phyloP scores from a whole-genome alignment of 306 rosid species.

The Trifolium dubium region DNA sequence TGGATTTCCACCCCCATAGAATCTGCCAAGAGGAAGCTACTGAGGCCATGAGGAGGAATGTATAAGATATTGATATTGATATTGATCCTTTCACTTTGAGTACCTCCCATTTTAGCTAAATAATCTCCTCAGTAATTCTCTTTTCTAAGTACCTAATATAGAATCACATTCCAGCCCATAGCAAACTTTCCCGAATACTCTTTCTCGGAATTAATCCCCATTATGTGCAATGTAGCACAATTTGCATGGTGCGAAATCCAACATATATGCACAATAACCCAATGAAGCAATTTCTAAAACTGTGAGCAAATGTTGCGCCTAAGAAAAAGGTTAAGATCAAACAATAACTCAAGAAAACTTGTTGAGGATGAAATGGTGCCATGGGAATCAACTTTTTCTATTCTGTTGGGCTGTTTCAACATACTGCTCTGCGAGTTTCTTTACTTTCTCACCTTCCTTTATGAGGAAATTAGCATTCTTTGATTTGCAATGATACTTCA shows the following conservation, averaged over 20 bases:
- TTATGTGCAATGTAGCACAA: conserved; percentile 29
- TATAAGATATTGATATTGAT: not conserved
- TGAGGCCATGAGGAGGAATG: not conserved
- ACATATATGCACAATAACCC: conserved; percentile 34
- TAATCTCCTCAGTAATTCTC: not conserved
- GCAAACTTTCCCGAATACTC: not conserved
- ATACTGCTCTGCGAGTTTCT: conserved; percentile 94
- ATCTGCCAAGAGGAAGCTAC: not conserved
- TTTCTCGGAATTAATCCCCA: conserved; percentile 9
- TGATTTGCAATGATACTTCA: conserved; percentile 86
- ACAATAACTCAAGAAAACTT: conserved; percentile 21
- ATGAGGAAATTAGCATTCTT: conserved; percentile 90
- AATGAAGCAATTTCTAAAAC: conserved; percentile 25
- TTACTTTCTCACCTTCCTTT: conserved; percentile 98
- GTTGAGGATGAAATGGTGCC: conserved; percentile 29
- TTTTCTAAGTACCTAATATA: not conserved
- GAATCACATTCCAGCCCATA: conserved; percentile 8
- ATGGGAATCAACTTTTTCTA: conserved; percentile 48
- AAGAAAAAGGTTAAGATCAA: not conserved
- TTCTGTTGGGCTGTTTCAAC: conserved; percentile 80
- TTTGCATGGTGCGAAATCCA: conserved; percentile 35
- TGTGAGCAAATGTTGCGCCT: conserved; percentile 9
- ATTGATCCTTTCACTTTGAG: conserved; percentile 7
- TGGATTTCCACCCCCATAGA: conserved; percentile 3
- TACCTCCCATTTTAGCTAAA: not conserved